Evolutionary conservation across 441 rosid genomes (phyloP), one percentile per base, ranked within the genome.

Genomic region (Croton setiger): DNA sequence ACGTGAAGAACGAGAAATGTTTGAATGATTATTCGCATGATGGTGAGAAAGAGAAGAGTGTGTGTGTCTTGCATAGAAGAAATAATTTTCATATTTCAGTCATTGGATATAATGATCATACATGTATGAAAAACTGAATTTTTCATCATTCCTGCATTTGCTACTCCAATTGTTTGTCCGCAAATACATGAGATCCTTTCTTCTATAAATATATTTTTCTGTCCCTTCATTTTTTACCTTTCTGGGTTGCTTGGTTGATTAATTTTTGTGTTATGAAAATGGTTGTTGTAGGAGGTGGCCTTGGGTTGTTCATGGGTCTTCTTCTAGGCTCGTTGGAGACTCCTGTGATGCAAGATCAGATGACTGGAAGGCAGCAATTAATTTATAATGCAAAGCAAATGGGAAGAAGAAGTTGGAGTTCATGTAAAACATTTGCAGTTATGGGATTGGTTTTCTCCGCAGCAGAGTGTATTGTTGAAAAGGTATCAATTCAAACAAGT

Each of bases 361-460:
- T 94, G 99, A 90, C 84, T 53, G 97, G 75, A 35, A 90, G 73
- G 79, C 86, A 90, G 74, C 98, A 90, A 74, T 87, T 95, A 66
- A 66, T 86, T 41, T 85, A 83, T 53, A 77, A 84, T 7, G 88
- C 91, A 9, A 95, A 84, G 81, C 96, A 87, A 73, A 92, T 95
- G 96, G 97, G 96, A 10, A 73, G 71, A 56, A 82, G 93, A 79
- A 92, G 98, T 80, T 95, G 96, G 97, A 65, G 80, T 73, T 89
- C 94, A 3, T 89, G 92, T 33, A 92, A 92, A 84, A 53, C 97
- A 13, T 95, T 95, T 76, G 97, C 99, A 0, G 78, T 92, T 69
- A 95, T 95, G 99, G 97, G 98, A 60, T 79, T 92, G 72, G 65
- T 95, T 49, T 95, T 95, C 83, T 90, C 97, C 0, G 96, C 95